A percentile compares a stretch with the other conserved stretches of the same genome.
phyloP scores from a whole-genome alignment of 2,329 filamentous ascomycete species.

The Fusarium ambrosium region DNA sequence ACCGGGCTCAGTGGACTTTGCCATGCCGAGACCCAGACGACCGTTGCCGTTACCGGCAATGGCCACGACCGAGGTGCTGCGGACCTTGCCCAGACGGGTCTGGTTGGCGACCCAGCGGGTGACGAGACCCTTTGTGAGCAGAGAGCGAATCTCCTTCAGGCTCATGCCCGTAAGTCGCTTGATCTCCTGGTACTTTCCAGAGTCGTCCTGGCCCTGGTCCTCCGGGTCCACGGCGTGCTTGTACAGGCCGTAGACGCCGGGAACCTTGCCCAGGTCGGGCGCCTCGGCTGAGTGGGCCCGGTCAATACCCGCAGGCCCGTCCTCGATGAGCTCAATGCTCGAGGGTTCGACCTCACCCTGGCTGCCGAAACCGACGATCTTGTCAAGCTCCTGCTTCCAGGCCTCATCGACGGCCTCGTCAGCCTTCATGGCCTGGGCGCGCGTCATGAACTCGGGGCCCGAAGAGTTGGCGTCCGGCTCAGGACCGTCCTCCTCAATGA shows the following conservation, averaged over 20 bases:
- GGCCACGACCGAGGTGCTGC: slow-evolving; percentile 79
- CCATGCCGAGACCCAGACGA: slow-evolving; percentile 88
- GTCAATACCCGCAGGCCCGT: slow-evolving; percentile 52
- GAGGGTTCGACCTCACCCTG: slow-evolving; percentile 50
- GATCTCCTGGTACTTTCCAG: slow-evolving; percentile 64
- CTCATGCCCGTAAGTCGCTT: slow-evolving; percentile 69
- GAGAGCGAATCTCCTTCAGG: slow-evolving; percentile 63
- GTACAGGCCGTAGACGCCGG: slow-evolving; percentile 66
- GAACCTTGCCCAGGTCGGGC: slow-evolving; percentile 65
- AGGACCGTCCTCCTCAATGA: slow-evolving; percentile 50
- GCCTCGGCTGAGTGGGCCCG: slow-evolving; percentile 60
- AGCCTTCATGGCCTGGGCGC: slow-evolving; percentile 54
- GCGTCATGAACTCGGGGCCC: slow-evolving; percentile 49
- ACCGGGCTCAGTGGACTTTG: slow-evolving; percentile 82
- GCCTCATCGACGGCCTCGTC: slow-evolving; percentile 53
- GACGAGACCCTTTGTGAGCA: slow-evolving; percentile 81
- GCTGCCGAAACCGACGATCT: slow-evolving; percentile 49
- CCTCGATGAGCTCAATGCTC: slow-evolving; percentile 54
- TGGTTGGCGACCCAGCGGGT: slow-evolving; percentile 85
- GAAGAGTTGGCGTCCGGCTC: slow-evolving; percentile 44
- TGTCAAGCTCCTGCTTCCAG: slow-evolving; percentile 56
- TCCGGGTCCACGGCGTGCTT: slow-evolving; percentile 62
- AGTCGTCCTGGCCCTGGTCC: slow-evolving; percentile 65
- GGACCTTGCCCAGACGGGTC: slow-evolving; percentile 95
- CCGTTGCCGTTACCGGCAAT: slow-evolving; percentile 91